Conservation (phyloP, 1,284 basidiomycete genomes). For the Cryptococcus floricola region DNA sequence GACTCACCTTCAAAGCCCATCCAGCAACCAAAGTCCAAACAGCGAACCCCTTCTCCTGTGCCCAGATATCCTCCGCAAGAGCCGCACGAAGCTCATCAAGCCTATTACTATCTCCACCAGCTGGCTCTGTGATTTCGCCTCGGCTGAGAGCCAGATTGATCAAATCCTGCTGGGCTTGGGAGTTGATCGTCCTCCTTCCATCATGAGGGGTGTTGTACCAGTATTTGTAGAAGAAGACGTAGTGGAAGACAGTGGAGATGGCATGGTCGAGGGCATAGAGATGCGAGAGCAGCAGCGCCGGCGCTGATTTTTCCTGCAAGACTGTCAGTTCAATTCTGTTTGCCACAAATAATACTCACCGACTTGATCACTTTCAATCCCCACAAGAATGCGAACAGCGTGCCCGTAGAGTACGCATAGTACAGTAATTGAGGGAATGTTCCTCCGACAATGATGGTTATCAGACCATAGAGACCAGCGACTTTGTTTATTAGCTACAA, state of each 20-base stretch:
- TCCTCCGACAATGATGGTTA: constrained; percentile 83
- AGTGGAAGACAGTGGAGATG: constrained; percentile 85
- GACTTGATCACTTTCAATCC: constrained; percentile 79
- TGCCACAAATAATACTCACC: constrained; percentile 52
- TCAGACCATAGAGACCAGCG: constrained; percentile 91
- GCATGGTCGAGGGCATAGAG: constrained; percentile 89
- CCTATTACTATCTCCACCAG: constrained; percentile 53
- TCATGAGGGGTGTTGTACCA: constrained; percentile 90
- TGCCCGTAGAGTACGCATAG: constrained; percentile 87
- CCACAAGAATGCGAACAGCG: constrained; percentile 78
- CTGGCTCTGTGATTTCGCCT: constrained; percentile 43
- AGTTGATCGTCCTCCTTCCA: constrained; percentile 71
- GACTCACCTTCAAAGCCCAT: constrained; percentile 81
- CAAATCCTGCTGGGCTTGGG: constrained; percentile 78
- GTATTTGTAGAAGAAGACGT: constrained; percentile 84
- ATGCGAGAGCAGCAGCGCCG: constrained; percentile 85
- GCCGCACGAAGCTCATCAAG: constrained; percentile 61
- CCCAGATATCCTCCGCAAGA: constrained; percentile 80
- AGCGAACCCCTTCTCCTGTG: constrained; percentile 79
- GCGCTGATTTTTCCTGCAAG: constrained; percentile 74
- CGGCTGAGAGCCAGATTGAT: constrained; percentile 52
- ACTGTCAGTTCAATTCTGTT: neutral
- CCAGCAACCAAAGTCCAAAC: constrained; percentile 68
- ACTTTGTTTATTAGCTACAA: constrained; percentile 90
- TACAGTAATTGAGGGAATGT: constrained; percentile 84